phyloP scores from a whole-genome alignment of 176 grass and related monocot species.

The Areca catechu region DNA sequence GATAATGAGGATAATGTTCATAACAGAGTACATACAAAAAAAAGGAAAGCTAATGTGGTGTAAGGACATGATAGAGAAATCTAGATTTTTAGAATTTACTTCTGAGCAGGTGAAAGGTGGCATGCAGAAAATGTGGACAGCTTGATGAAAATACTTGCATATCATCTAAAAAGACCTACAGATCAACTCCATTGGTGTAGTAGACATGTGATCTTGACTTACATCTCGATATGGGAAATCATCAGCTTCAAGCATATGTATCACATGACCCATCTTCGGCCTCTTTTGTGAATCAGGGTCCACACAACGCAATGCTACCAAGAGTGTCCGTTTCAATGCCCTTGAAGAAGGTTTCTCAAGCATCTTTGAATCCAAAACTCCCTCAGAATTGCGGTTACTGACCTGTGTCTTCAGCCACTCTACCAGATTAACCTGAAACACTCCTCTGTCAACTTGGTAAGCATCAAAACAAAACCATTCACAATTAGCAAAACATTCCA shows the following conservation, averaged over 20 bases:
- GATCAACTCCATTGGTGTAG: neutral
- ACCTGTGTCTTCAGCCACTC: constrained; percentile 96
- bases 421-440: constrained; percentile 88
- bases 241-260: constrained; percentile 99
- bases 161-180: too few species aligned
- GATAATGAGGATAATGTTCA: too few species aligned
- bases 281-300: constrained; percentile 94
- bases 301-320: constrained; percentile 83
- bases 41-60: too few species aligned
- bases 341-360: constrained; percentile 70
- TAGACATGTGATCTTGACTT: constrained; percentile 12
- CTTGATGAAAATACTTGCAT: too few species aligned
- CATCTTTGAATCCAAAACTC: constrained; percentile 97
- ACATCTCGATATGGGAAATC: constrained; percentile 99
- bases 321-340: constrained; percentile 75
- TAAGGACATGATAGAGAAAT: too few species aligned
- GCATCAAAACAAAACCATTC: neutral
- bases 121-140: too few species aligned
- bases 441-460: neutral
- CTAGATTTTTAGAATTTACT: too few species aligned
- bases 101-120: too few species aligned
- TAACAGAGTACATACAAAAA: too few species aligned
- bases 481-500: neutral
- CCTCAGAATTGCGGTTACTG: constrained; percentile 87
- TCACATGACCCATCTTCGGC: constrained; percentile 89